Base-by-base conservation (phyloP, 2,329 filamentous ascomycete species). In the Apiospora hydei region DNA sequence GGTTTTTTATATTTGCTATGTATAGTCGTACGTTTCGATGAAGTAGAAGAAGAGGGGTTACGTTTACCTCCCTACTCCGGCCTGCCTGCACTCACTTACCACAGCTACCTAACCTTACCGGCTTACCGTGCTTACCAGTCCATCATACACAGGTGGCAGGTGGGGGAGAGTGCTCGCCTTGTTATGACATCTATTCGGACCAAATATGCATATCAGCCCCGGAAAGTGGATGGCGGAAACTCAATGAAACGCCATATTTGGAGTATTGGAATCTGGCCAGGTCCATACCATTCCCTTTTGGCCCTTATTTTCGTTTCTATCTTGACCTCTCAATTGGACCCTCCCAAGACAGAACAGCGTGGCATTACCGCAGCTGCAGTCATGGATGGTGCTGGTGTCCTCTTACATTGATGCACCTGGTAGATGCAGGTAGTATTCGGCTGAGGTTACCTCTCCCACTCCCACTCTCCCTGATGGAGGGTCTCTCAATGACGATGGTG, bases 111-210 rank as follows among this genome's bases (percentile, higher is more conserved):
- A 47, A 46, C 18, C 18, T 21, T n/a, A 47, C 41, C 2, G 47
- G 16, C 8, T 24, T 53, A 1, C n/a, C 16, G 4, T 30, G 14
- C 51, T 26, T 53, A 5, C 16, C 30, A 34, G 34, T 30, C 53
- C 30, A 38, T 61, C 53, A 21, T 21, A 57, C 53, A 21, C 18
- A 57, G 53, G 53, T 57, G 30, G 53, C 51, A 57, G 51, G 51
- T 57, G 53, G 26, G 26, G 53, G 53, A 7, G 30, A 21, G 24
- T n/a, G 49, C 53, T 38, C 53, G 53, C 57, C 57, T 18, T 64
- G 34, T n/a, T 64, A 64, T 64, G 57, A 64, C 57, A 64, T 41
- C 57, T 41, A 41, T 64, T 64, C 57, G 57, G 57, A n/a, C 57
- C 57, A 64, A 64, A 61, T 24, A 64, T 64, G 34, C 34, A 41